These are phyloP conservation scores for Puccinia sorghi DNA, from an alignment of 1,284 basidiomycete genomes.

Conservation along the genomic window DNA sequence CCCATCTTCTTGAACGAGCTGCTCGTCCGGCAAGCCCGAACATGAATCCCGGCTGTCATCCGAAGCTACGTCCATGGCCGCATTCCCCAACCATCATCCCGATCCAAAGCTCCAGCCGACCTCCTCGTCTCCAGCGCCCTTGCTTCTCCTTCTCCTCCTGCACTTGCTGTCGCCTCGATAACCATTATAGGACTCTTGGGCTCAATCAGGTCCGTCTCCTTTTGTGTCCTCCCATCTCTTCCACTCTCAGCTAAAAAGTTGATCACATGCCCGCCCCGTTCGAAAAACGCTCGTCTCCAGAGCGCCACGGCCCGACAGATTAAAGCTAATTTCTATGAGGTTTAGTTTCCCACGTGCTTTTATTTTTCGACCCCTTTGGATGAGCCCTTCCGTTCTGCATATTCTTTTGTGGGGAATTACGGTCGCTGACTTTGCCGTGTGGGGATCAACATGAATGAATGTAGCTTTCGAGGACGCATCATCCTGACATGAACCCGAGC, in stretches of 20 bases:
- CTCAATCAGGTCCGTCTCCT: constrained; percentile 10
- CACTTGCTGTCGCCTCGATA: neutral
- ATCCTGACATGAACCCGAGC: constrained; percentile 35
- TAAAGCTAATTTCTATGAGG: constrained; percentile 35
- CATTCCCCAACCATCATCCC: too few species aligned
- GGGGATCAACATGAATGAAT: too few species aligned
- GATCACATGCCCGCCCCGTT: neutral
- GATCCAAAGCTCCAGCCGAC: neutral
- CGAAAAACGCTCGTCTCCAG: neutral
- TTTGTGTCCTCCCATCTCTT: neutral
- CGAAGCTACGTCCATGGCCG: too few species aligned
- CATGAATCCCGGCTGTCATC: too few species aligned
- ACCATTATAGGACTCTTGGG: constrained; percentile 30
- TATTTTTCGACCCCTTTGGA: neutral
- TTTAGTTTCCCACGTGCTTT: neutral
- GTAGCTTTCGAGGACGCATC: constrained; percentile 37
- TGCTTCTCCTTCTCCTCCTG: constrained; percentile 15
- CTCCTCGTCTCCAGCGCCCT: neutral
- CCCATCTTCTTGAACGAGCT: too few species aligned
- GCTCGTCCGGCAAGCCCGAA: too few species aligned
- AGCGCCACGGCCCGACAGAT: constrained; percentile 12
- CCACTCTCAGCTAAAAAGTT: neutral
- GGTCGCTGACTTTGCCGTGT: too few species aligned
- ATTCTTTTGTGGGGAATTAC: neutral
- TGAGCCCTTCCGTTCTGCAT: too few species aligned